phyloP scores from a whole-genome alignment of 306 rosid genomes.

The Castanea mollissima region DNA sequence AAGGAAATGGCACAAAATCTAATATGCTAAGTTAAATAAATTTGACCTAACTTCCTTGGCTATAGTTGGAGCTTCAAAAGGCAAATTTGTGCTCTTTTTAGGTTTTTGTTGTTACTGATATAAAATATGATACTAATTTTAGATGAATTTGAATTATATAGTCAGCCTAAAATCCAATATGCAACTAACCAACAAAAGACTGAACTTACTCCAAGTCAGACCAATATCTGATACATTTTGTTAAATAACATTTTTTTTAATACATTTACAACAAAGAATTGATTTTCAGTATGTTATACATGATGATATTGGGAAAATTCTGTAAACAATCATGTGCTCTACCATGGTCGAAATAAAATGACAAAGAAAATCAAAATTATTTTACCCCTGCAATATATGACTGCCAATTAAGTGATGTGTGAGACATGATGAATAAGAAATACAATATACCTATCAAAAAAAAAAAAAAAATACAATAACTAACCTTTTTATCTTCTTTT shows the following conservation, averaged over 20 bases:
- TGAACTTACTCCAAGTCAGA: conserved; percentile 5
- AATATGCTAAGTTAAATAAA: not conserved
- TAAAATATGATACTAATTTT: not conserved
- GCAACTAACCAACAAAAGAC: not conserved
- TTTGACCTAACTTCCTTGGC: conserved; percentile 2
- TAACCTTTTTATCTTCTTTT: not conserved
- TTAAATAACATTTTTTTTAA: too few species aligned
- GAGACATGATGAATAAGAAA: not conserved
- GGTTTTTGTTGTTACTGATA: not conserved
- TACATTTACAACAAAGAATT: not conserved
- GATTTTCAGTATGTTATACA: conserved; percentile 2
- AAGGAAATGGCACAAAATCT: not conserved
- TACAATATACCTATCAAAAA: not conserved
- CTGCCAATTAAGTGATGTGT: not conserved
- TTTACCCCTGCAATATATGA: not conserved
- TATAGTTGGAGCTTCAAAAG: not conserved
- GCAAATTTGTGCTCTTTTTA: not conserved
- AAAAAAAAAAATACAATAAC: not conserved
- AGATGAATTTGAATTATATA: not conserved
- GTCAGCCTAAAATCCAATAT: not conserved
- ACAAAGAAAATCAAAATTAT: not conserved
- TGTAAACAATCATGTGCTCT: not conserved
- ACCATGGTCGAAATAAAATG: not conserved
- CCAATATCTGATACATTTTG: not conserved
- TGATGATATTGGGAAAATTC: conserved; percentile 12